These are phyloP conservation scores for Yamadazyma sp. DNA, from an alignment of 1,139 yeast species.

Conservation along the genomic window DNA sequence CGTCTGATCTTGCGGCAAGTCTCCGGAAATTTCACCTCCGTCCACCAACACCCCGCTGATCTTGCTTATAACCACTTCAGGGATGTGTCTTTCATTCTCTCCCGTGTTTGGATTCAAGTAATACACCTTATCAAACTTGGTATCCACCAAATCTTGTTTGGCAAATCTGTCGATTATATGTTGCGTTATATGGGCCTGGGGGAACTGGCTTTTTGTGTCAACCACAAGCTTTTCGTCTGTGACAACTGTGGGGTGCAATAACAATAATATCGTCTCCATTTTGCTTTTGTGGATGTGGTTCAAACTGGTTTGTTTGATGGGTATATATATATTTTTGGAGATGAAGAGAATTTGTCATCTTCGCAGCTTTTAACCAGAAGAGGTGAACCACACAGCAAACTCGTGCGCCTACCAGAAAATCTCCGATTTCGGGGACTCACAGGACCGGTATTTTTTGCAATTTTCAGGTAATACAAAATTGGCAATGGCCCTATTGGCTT, in stretches of 20 bases:
- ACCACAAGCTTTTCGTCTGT: conserved; percentile 34
- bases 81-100: conserved; percentile 36
- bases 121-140: conserved; percentile 48
- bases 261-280: conserved; percentile 35
- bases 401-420: neutral
- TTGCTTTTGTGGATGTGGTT: neutral
- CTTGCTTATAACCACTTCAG: conserved; percentile 36
- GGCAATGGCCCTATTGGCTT: neutral
- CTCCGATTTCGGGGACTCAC: conserved; percentile 1
- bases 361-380: conserved; percentile 2
- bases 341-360: neutral
- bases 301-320: too few relatives aligned
- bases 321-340: neutral
- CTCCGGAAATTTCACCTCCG: conserved; percentile 56
- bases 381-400: neutral
- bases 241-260: conserved; percentile 74
- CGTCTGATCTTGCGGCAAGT: conserved; percentile 48
- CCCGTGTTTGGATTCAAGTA: conserved; percentile 61
- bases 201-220: conserved; percentile 9
- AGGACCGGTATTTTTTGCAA: neutral
- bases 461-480: too few relatives aligned
- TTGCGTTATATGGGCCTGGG: conserved; percentile 40
- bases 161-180: conserved; percentile 74
- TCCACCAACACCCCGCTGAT: conserved; percentile 10
- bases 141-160: conserved; percentile 51